Evolutionary conservation across 2,329 filamentous ascomycete species (phyloP).

Genomic region (Biscogniauxia sp.): DNA sequence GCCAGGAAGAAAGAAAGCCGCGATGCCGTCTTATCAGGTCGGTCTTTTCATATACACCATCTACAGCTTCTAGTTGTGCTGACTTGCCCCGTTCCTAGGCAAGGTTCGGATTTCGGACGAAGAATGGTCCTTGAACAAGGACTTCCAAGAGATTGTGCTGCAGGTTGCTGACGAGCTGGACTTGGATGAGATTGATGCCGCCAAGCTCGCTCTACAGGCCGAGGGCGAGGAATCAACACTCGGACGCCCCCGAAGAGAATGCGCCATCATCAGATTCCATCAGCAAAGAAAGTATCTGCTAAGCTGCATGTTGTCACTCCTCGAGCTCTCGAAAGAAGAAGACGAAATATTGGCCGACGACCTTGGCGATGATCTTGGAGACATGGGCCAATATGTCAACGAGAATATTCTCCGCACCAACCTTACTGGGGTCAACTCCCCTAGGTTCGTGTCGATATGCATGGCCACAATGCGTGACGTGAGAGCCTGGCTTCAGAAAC

Average conservation of each 20-base stretch:
- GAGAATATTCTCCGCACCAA: slow-evolving; percentile 54
- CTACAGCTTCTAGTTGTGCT: slow-evolving; percentile 10
- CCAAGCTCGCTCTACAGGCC: slow-evolving; percentile 71
- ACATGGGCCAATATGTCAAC: slow-evolving; percentile 54
- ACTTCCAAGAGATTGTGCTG: slow-evolving; percentile 80
- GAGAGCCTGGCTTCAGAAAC: slow-evolving; percentile 70
- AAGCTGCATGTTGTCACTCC: slow-evolving; percentile 76
- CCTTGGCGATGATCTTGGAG: slow-evolving; percentile 48
- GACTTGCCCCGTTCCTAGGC: slow-evolving; percentile 47
- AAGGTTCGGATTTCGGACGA: slow-evolving; percentile 71
- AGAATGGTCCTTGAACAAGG: slow-evolving; percentile 78
- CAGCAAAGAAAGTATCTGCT: slow-evolving; percentile 79
- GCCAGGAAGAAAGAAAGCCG: slow-evolving; percentile 74
- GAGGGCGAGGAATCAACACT: slow-evolving; percentile 66
- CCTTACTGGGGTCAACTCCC: slow-evolving; percentile 47
- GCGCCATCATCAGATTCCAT: slow-evolving; percentile 84
- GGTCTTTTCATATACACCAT: slow-evolving; percentile 19
- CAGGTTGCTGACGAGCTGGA: slow-evolving; percentile 85
- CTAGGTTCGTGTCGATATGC: slow-evolving; percentile 70
- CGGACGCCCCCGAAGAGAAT: slow-evolving; percentile 71
- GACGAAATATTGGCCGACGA: slow-evolving; percentile 53
- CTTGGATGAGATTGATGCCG: slow-evolving; percentile 84
- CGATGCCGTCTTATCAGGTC: slow-evolving; percentile 66
- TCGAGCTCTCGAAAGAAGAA: slow-evolving; percentile 65
- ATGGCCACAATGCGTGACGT: slow-evolving; percentile 73